Evolutionary conservation across 768 basidiomycete genomes (phyloP).

Genomic region (Hygrocybe punicea): DNA sequence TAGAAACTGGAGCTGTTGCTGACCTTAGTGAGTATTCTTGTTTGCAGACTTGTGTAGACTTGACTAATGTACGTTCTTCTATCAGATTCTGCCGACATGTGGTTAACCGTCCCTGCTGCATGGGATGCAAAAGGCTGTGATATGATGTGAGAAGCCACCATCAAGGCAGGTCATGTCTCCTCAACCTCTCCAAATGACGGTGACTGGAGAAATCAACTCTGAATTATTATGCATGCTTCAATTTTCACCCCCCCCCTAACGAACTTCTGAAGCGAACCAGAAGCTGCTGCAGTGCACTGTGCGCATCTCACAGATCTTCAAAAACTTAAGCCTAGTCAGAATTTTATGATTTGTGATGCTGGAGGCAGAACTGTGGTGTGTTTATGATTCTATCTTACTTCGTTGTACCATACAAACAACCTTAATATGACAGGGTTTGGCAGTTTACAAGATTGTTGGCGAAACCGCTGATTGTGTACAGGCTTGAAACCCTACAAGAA

Average conservation of each 20-base stretch:
- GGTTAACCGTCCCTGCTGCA: slow-evolving; percentile 84
- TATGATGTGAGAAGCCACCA: slow-evolving; percentile 82
- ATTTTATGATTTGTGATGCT: slow-evolving; percentile 89
- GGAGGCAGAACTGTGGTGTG: slow-evolving; percentile 51
- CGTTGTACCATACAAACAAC: slow-evolving; percentile 12
- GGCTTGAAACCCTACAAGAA: no score
- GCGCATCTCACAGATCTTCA: slow-evolving; percentile 78
- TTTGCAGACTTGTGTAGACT: neutral
- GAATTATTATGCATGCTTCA: slow-evolving; percentile 64
- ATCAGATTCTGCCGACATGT: slow-evolving; percentile 76
- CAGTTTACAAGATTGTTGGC: slow-evolving; percentile 79
- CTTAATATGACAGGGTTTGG: slow-evolving; percentile 28
- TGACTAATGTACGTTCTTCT: slow-evolving; percentile 4
- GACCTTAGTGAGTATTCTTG: slow-evolving; percentile 61
- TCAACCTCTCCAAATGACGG: slow-evolving; percentile 65
- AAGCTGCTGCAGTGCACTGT: slow-evolving; percentile 90
- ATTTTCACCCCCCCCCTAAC: slow-evolving; percentile 3
- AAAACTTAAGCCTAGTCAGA: slow-evolving; percentile 73
- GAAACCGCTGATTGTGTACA: slow-evolving; percentile 78
- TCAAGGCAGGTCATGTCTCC: slow-evolving; percentile 75
- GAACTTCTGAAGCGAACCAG: slow-evolving; percentile 42
- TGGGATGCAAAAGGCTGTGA: slow-evolving; percentile 87
- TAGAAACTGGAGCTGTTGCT: slow-evolving; percentile 80
- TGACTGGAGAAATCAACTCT: slow-evolving; percentile 75
- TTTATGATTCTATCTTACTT: slow-evolving; percentile 14